phyloP scores from a whole-genome alignment of 441 rosid species.

The Syzygium syzygioides region DNA sequence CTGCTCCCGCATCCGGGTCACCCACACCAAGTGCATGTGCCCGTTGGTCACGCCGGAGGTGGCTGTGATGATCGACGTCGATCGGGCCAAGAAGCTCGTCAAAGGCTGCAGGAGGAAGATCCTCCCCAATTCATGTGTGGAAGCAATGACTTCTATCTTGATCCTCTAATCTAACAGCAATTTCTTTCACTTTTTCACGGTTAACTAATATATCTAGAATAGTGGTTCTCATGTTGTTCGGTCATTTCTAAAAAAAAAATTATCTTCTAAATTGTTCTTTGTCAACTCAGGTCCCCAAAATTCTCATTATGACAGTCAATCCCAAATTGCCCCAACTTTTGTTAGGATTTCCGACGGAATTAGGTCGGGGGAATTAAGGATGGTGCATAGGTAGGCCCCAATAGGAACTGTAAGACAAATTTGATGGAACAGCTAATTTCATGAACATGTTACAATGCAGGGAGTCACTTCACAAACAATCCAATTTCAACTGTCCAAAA shows the following conservation, averaged over 20 bases:
- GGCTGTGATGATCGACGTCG: background rate
- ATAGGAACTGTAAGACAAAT: background rate
- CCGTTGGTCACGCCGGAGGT: constrained; percentile 4
- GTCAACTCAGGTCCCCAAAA: background rate
- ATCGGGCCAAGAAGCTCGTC: constrained; percentile 2
- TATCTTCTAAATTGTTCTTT: background rate
- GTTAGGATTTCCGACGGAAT: background rate
- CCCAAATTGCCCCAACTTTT: background rate
- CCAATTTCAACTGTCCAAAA: background rate
- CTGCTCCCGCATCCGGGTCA: constrained; percentile 7
- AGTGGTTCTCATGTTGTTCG: background rate
- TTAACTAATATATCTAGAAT: background rate
- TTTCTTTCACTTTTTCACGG: background rate
- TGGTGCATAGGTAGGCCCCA: background rate
- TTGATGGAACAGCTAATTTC: background rate
- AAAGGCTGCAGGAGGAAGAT: constrained; percentile 15
- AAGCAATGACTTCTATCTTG: background rate
- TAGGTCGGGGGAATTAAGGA: background rate
- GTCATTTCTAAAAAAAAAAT: background rate
- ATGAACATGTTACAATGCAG: background rate
- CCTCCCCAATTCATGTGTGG: constrained; percentile 20
- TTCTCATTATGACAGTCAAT: background rate
- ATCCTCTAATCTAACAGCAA: background rate
- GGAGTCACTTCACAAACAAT: background rate
- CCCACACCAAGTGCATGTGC: constrained; percentile 6